Percentiles rank a stretch among this genome's conserved stretches.
Evolutionary conservation across 1,284 basidiomycete species (phyloP).

Genomic region (Bjerkandera adusta): DNA sequence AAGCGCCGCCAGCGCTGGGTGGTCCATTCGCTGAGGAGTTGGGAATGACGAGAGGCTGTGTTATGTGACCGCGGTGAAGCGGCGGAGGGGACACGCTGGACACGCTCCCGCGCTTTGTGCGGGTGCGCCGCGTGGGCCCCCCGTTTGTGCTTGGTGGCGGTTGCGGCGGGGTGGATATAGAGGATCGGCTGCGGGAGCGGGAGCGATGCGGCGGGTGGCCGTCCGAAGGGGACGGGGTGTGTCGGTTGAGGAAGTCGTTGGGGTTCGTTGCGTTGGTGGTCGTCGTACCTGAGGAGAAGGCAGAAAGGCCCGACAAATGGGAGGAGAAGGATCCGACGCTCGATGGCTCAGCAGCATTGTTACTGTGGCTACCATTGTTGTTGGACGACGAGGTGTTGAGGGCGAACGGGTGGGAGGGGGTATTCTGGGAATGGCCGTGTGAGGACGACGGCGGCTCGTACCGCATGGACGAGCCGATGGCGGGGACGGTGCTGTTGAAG

Average conservation of each 20-base stretch:
- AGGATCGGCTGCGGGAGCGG: conserved; percentile 34
- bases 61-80: conserved; percentile 28
- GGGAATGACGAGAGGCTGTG: conserved; percentile 60
- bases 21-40: conserved; percentile 22
- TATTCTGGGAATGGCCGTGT: conserved; percentile 34
- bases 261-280: conserved; percentile 23
- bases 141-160: conserved; percentile 34
- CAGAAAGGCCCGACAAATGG: conserved; percentile 21
- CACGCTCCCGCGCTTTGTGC: conserved; percentile 44
- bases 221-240: conserved; percentile 28
- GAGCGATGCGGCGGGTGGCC: conserved; percentile 5
- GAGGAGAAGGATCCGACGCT: conserved; percentile 26
- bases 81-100: conserved; percentile 44
- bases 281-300: conserved; percentile 19
- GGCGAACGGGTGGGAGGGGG: conserved; percentile 22
- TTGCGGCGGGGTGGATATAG: conserved; percentile 12
- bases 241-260: conserved; percentile 26
- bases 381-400: conserved; percentile 19
- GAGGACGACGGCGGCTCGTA: conserved; percentile 38
- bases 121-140: conserved; percentile 33
- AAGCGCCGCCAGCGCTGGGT: not conserved
- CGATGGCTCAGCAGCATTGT: conserved; percentile 23
- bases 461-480: conserved; percentile 58
- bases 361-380: conserved; percentile 6
- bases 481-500: conserved; percentile 60